These are phyloP conservation scores for Pistacia atlantica DNA, from an alignment of 345 rosid species.

Conservation along the genomic window DNA sequence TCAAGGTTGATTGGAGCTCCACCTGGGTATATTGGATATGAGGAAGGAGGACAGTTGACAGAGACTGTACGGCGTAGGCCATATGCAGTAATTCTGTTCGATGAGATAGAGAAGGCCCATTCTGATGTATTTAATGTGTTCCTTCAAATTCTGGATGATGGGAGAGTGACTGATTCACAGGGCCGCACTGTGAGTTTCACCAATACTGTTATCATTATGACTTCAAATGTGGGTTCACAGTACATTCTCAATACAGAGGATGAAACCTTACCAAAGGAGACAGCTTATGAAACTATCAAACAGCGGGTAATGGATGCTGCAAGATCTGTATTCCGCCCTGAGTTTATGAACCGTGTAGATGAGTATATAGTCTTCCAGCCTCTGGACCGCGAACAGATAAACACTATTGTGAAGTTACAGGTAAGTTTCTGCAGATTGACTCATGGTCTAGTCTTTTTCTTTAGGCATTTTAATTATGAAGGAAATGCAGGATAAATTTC, in stretches of 20 bases:
- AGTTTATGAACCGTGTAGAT: constrained; percentile 96
- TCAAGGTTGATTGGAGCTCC: constrained; percentile 98
- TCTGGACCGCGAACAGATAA: constrained; percentile 76
- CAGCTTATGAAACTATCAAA: constrained; percentile 76
- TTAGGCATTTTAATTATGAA: not conserved
- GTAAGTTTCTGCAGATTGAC: constrained; percentile 34
- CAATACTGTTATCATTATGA: constrained; percentile 90
- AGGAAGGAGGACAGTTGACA: constrained; percentile 97
- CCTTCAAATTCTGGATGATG: constrained; percentile 97
- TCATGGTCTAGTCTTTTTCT: not conserved
- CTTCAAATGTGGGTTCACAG: constrained; percentile 94
- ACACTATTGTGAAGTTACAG: constrained; percentile 84
- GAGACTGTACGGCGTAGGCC: constrained; percentile 95
- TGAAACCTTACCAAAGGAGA: constrained; percentile 49
- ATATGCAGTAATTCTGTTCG: constrained; percentile 92
- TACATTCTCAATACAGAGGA: constrained; percentile 73
- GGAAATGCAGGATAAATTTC: not conserved
- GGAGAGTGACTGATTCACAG: constrained; percentile 96
- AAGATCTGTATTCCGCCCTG: constrained; percentile 94
- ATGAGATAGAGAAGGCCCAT: constrained; percentile 99
- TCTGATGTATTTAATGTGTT: constrained; percentile 90
- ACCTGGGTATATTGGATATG: constrained; percentile 97
- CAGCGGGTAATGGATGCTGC: constrained; percentile 93
- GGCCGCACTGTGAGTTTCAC: constrained; percentile 96
- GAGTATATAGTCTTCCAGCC: constrained; percentile 99